Base-by-base conservation (phyloP, 768 basidiomycete genomes). In the Hydnomerulius pinastri region DNA sequence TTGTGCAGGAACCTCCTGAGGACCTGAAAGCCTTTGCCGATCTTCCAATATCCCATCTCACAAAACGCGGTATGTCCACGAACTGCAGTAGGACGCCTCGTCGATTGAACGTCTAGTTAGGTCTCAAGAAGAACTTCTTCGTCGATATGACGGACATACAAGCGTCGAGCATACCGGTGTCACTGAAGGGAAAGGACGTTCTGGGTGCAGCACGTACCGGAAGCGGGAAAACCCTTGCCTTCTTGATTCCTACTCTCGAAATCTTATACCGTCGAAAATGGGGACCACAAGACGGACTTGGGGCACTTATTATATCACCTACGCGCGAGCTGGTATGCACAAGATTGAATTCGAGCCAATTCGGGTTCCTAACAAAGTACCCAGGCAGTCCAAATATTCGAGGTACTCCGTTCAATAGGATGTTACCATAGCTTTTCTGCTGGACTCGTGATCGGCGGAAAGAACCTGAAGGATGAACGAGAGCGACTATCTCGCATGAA, bases 331-430 rank as follows among this genome's bases (percentile, higher is more conserved):
- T 98, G 57, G 92, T 93, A 60, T 42, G 86, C 75, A 12, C 10
- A 23, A 21, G 24, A 13, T 21, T 36, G 37, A 7, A 39, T 46
- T 21, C 36, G 6, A 37, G 45, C 23, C 25, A 12, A 38, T 38
- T 28, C n/a, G 23, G 36, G 21, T 39, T 48, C 41, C 30, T 55
- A 28, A 61, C 48, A 15, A 17, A 6, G 33, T 24, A 27, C 43
- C n/a, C 58, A 94, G 92, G 96, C 96, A 2, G 90, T 98, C 15
- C 97, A 99, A 76, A 99, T 98, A 51, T 99, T 98, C 65, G 92
- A 96, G 39, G 94, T 98, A 6, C 69, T 99, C 24, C 83, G 92
- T n/a, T 87, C 90, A 35, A 90, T 98, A 51, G 97, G 97, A 3
- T 86, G 87, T 38, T 86, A 86, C 60, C 96, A 99, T 61, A 77